Conservation (phyloP, 345 rosid species). For the Hevea brasiliensis region DNA sequence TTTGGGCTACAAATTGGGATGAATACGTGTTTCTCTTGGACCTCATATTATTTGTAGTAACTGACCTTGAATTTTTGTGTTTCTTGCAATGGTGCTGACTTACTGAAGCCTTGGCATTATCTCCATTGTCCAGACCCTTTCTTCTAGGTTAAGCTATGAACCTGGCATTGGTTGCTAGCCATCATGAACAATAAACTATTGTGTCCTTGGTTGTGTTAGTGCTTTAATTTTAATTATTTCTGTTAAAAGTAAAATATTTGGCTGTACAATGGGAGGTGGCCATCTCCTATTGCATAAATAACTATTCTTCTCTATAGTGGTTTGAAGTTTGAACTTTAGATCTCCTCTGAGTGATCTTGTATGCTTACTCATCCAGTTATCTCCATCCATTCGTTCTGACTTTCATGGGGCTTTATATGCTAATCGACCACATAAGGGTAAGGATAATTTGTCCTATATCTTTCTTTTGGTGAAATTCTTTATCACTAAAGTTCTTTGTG, state of each 20-base stretch:
- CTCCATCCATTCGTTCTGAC: neutral
- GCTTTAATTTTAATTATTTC: neutral
- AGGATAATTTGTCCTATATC: neutral
- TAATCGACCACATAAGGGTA: neutral
- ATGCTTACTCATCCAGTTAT: neutral
- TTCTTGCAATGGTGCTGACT: neutral
- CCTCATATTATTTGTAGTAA: neutral
- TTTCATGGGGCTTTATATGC: neutral
- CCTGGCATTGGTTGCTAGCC: neutral
- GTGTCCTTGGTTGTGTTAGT: neutral
- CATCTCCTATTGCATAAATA: neutral
- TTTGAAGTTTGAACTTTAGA: neutral
- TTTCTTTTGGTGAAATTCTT: neutral
- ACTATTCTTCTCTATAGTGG: neutral
- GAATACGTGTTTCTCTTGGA: neutral
- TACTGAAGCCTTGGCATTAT: neutral
- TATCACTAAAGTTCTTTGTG: constrained; percentile 10
- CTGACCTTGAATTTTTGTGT: too few relatives aligned
- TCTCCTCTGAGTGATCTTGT: neutral
- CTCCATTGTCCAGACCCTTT: neutral
- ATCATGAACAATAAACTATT: neutral
- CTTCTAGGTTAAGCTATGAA: neutral
- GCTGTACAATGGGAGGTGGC: neutral
- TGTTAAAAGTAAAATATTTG: neutral
- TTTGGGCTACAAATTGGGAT: neutral